phyloP scores from a whole-genome alignment of 2,329 filamentous ascomycete genomes.

The Xylariaceae sp. region DNA sequence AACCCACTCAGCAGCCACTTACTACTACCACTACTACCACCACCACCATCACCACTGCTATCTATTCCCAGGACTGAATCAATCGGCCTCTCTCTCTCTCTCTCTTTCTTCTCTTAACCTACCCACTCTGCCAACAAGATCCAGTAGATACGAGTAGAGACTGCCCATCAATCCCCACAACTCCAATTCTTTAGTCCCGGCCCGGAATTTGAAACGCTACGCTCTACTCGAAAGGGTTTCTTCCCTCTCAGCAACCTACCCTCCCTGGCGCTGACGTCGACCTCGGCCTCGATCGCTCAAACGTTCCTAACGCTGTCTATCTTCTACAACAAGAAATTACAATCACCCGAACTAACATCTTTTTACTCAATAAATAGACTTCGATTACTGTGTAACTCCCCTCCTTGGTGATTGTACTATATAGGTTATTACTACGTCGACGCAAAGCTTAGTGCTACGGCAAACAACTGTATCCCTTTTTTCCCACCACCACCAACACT shows the following conservation, averaged over 20 bases:
- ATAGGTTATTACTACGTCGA: constrained; percentile 15
- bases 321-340: constrained; percentile 12
- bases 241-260: background rate
- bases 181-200: background rate
- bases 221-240: background rate
- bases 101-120: background rate
- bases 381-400: constrained; percentile 13
- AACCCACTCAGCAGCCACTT: background rate
- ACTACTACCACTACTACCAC: background rate
- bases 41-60: too few species aligned
- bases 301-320: constrained; percentile 15
- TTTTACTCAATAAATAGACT: constrained; percentile 11
- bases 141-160: constrained; percentile 7
- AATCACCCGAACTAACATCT: constrained; percentile 13
- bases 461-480: constrained; percentile 12
- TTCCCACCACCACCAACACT: too few species aligned
- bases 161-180: constrained; percentile 6
- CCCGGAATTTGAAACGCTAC: constrained; percentile 14
- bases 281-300: constrained; percentile 17
- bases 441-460: constrained; percentile 14
- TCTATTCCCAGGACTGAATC: too few species aligned
- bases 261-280: background rate
- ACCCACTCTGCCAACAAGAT: background rate
- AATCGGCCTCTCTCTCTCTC: background rate
- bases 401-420: constrained; percentile 21